Percentiles rank a stretch among this genome's conserved stretches.
Evolutionary conservation across 805 yeast species (phyloP).

Genomic region (Nakazawaea holstii): DNA sequence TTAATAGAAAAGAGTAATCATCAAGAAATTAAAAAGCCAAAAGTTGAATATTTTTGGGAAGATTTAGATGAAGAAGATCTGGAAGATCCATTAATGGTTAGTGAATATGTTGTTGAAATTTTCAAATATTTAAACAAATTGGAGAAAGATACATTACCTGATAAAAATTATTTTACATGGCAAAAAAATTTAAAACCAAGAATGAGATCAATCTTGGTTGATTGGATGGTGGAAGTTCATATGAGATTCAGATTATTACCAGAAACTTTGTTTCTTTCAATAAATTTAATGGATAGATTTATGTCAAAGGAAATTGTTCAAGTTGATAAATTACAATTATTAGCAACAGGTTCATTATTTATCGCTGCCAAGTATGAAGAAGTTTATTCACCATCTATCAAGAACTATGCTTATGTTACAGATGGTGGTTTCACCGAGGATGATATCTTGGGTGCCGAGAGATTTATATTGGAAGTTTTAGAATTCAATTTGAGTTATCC

Average conservation of each 20-base stretch:
- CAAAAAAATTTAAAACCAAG: conserved; percentile 69
- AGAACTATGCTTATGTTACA: conserved; percentile 81
- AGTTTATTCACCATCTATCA: conserved; percentile 80
- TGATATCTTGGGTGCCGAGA: conserved; percentile 80
- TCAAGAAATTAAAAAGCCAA: conserved; percentile 25
- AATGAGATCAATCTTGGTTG: conserved; percentile 84
- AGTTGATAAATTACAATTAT: conserved; percentile 73
- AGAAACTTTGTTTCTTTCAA: conserved; percentile 78
- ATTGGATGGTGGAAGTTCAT: conserved; percentile 92
- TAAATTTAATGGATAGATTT: conserved; percentile 83
- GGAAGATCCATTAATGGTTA: conserved; percentile 81
- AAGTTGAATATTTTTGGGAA: conserved; percentile 54
- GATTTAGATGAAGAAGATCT: conserved; percentile 66
- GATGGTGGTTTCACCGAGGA: conserved; percentile 80
- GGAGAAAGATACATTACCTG: conserved; percentile 71
- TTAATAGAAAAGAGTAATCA: conserved; percentile 20
- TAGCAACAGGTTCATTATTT: conserved; percentile 81
- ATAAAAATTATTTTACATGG: conserved; percentile 57
- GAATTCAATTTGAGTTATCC: conserved; percentile 78
- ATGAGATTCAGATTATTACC: conserved; percentile 76
- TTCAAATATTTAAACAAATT: conserved; percentile 71
- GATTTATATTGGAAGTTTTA: conserved; percentile 65
- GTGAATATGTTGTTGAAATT: conserved; percentile 86
- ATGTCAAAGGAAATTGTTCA: conserved; percentile 70
- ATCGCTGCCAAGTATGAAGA: conserved; percentile 94